Percentiles rank a stretch among this genome's conserved stretches.
Evolutionary conservation across 805 yeast genomes (phyloP).

Genomic region (Naumovozyma dairenensis): DNA sequence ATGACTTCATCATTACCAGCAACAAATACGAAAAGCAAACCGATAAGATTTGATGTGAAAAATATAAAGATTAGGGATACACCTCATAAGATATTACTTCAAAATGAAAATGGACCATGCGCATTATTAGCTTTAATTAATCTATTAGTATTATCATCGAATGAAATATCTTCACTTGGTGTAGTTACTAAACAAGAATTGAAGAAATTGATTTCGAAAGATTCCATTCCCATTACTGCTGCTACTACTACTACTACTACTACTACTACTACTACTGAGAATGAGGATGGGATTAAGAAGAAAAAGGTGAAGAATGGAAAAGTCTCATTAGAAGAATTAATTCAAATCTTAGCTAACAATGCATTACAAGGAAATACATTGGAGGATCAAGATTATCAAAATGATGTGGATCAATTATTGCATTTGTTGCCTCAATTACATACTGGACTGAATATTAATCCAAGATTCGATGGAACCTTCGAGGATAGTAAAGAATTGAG

Average conservation of each 20-base stretch:
- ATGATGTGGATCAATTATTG: slow-evolving; percentile 36
- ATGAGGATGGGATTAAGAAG: no score
- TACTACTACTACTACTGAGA: neutral
- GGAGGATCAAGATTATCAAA: slow-evolving; percentile 6
- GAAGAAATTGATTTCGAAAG: neutral
- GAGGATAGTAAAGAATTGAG: slow-evolving; percentile 40
- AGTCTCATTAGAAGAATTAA: slow-evolving; percentile 33
- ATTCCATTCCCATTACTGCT: neutral
- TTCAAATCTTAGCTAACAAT: slow-evolving; percentile 41
- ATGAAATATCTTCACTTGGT: no score
- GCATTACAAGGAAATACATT: slow-evolving; percentile 24
- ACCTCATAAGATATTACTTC: slow-evolving; percentile 46
- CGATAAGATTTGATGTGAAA: slow-evolving; percentile 16
- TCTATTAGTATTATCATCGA: slow-evolving; percentile 46
- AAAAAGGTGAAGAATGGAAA: no score
- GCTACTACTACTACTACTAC: neutral
- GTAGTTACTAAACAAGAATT: no score
- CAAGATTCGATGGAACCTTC: slow-evolving; percentile 55
- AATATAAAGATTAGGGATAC: slow-evolving; percentile 25
- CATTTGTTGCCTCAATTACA: slow-evolving; percentile 52
- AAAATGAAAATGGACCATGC: slow-evolving; percentile 83
- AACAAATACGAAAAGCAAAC: no score
- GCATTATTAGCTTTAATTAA: slow-evolving; percentile 73
- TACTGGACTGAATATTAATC: slow-evolving; percentile 66
- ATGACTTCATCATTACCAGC: no score